Percentiles rank a stretch among this genome's conserved stretches.
phyloP scores from a whole-genome alignment of 116 monocot genomes.

The Posidonia oceanica region DNA sequence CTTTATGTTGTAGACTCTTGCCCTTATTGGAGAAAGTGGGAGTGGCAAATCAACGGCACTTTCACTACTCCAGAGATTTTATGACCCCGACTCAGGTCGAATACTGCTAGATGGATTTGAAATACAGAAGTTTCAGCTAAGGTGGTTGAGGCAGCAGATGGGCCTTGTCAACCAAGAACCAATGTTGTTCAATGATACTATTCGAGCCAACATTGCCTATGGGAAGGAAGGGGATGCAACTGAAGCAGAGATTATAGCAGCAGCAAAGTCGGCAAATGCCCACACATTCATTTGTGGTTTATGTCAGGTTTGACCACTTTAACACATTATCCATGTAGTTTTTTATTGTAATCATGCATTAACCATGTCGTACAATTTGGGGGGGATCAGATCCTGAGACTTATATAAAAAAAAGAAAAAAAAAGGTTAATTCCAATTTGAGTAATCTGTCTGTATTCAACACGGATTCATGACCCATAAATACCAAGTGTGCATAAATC shows the following conservation, averaged over 20 bases:
- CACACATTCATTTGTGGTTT: slow-evolving; percentile 42
- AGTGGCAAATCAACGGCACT: slow-evolving; percentile 62
- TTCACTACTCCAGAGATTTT: slow-evolving; percentile 53
- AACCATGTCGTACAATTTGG: too few species aligned
- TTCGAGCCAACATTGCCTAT: slow-evolving; percentile 55
- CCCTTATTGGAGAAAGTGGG: slow-evolving; percentile 59
- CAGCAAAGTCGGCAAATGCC: slow-evolving; percentile 43
- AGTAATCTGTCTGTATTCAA: too few species aligned
- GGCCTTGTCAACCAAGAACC: slow-evolving; percentile 67
- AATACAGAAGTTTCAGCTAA: slow-evolving; percentile 27
- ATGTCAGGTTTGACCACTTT: slow-evolving; percentile 23
- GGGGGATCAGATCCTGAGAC: background rate
- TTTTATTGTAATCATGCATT: too few species aligned
- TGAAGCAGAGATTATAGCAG: slow-evolving; percentile 44
- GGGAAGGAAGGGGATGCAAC: slow-evolving; percentile 55
- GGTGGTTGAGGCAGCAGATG: slow-evolving; percentile 59
- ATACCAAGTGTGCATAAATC: too few species aligned
- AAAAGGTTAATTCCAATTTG: background rate
- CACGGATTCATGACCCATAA: too few species aligned
- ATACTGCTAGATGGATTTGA: slow-evolving; percentile 48
- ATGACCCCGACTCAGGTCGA: slow-evolving; percentile 37
- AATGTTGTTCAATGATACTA: slow-evolving; percentile 41
- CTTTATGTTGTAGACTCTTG: slow-evolving; percentile 27
- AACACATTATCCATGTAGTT: background rate
- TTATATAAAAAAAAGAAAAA: background rate